Conservation (phyloP, 139 green algal species). For the Coelastrella sp. region DNA sequence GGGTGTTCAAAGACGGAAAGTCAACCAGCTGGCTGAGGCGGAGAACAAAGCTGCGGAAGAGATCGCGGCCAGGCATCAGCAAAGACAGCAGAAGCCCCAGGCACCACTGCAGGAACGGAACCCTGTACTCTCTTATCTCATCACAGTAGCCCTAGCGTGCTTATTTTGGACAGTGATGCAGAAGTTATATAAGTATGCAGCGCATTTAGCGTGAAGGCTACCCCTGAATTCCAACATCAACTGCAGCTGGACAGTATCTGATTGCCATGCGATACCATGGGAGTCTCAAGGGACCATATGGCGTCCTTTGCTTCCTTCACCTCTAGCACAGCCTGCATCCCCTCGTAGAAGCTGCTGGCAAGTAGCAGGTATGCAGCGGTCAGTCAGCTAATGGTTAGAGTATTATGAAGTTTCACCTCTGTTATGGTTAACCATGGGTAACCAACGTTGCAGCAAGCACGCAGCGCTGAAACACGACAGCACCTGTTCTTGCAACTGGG, state of each 20-base stretch:
- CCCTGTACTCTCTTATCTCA: conserved; percentile 1
- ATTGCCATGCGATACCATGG: background rate
- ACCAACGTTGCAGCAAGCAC: too few species aligned
- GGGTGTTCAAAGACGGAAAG: conserved; percentile 13
- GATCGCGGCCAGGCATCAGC: background rate
- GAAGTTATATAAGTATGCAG: background rate
- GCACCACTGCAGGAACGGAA: background rate
- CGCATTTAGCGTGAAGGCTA: background rate
- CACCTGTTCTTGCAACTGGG: too few species aligned
- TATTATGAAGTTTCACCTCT: too few species aligned
- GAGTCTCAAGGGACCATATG: background rate
- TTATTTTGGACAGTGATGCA: conserved; percentile 23
- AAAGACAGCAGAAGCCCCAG: background rate
- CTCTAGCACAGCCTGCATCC: too few species aligned
- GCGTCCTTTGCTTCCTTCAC: too few species aligned
- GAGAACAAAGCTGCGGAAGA: conserved; percentile 27
- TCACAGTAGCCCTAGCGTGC: conserved; percentile 15
- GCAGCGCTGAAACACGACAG: too few species aligned
- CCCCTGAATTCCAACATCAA: background rate
- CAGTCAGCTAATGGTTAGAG: too few species aligned
- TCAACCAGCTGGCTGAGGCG: conserved; percentile 42
- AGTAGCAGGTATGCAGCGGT: too few species aligned
- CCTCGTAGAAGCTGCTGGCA: too few species aligned
- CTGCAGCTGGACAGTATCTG: background rate
- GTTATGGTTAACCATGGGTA: too few species aligned